phyloP scores from a whole-genome alignment of 768 basidiomycete species.

The Auriculariales sp. region DNA sequence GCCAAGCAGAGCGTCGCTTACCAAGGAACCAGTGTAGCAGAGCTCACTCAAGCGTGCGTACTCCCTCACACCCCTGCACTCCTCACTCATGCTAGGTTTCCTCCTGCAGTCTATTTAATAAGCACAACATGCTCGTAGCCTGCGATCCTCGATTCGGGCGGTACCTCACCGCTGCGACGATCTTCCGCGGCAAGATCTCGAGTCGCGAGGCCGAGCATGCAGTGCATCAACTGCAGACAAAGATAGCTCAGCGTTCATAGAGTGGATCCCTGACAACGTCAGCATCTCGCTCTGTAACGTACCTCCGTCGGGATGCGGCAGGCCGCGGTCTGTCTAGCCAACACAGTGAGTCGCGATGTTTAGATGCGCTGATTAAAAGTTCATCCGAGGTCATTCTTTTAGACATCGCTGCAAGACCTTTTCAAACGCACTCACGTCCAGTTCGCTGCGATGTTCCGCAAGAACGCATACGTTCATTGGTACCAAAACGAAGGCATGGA shows the following conservation, averaged over 20 bases:
- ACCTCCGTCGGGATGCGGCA: constrained; percentile 63
- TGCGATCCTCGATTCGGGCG: constrained; percentile 65
- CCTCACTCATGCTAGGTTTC: neutral
- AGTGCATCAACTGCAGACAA: constrained; percentile 58
- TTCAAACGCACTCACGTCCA: constrained; percentile 53
- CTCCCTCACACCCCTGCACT: neutral
- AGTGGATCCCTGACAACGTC: constrained; percentile 91
- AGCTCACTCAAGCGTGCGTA: constrained; percentile 61
- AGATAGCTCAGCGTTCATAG: constrained; percentile 62
- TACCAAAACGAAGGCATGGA: constrained; percentile 91
- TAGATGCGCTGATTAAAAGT: too few species aligned
- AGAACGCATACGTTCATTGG: constrained; percentile 81
- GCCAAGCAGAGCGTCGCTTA: constrained; percentile 49
- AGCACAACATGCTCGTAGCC: constrained; percentile 66
- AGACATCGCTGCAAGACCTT: constrained; percentile 62
- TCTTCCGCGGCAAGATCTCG: constrained; percentile 72
- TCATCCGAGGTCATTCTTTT: too few species aligned
- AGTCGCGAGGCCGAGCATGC: constrained; percentile 73
- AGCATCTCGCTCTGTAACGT: constrained; percentile 76
- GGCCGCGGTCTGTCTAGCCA: constrained; percentile 18
- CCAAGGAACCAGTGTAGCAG: constrained; percentile 44
- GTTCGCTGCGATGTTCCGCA: constrained; percentile 73
- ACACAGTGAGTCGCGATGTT: too few species aligned
- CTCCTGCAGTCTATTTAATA: constrained; percentile 56
- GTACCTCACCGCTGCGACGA: constrained; percentile 75